Conservation (phyloP, 1,139 yeast genomes). For the Yamadazyma atmosphaerica region DNA sequence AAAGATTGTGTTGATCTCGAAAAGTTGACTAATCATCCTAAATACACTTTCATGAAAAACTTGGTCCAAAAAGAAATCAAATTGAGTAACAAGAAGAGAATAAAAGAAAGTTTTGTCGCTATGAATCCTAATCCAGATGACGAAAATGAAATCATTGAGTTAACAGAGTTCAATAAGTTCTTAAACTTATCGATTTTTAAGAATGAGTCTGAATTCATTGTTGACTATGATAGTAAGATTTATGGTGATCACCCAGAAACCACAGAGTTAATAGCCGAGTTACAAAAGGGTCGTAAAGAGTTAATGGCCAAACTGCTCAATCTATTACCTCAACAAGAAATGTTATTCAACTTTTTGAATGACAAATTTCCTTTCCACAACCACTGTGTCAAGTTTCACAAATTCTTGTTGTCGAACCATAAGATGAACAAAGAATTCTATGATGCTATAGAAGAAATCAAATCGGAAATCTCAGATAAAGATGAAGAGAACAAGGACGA, state of each 20-base stretch:
- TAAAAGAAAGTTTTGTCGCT: slow-evolving; percentile 72
- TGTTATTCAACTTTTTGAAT: slow-evolving; percentile 37
- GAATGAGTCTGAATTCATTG: slow-evolving; percentile 27
- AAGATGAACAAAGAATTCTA: slow-evolving; percentile 40
- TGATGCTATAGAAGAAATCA: slow-evolving; percentile 24
- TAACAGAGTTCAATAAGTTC: slow-evolving; percentile 63
- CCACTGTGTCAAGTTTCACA: slow-evolving; percentile 40
- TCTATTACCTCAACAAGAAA: slow-evolving; percentile 43
- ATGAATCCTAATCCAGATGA: slow-evolving; percentile 22
- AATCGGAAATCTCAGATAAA: slow-evolving; percentile 26
- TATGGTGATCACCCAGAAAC: slow-evolving; percentile 33
- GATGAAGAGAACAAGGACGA: slow-evolving; percentile 11
- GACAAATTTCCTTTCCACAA: slow-evolving; percentile 40
- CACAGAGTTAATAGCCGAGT: slow-evolving; percentile 27
- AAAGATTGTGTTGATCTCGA: slow-evolving; percentile 44
- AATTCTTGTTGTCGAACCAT: slow-evolving; percentile 44
- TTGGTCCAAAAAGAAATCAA: slow-evolving; percentile 82
- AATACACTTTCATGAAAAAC: slow-evolving; percentile 70
- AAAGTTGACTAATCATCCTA: slow-evolving; percentile 61
- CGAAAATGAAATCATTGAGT: slow-evolving; percentile 25
- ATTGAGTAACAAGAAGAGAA: slow-evolving; percentile 67
- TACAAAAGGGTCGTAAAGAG: slow-evolving; percentile 33
- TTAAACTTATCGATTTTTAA: slow-evolving; percentile 48
- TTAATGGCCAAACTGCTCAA: slow-evolving; percentile 21
- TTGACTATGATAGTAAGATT: slow-evolving; percentile 38